Conservation (phyloP, 805 yeast genomes). For the Kregervanrija delftensis region DNA sequence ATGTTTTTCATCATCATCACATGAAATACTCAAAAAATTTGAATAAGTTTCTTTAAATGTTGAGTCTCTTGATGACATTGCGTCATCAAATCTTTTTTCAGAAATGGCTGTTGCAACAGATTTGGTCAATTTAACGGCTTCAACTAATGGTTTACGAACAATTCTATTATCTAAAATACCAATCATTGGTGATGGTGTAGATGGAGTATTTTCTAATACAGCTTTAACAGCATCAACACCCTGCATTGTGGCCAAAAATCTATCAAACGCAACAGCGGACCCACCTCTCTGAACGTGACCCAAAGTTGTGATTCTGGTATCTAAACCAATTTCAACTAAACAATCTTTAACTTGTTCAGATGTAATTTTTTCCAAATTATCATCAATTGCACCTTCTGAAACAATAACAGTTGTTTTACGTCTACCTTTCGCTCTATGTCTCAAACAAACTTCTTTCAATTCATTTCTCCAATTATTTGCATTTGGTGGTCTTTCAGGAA, state of each 20-base stretch:
- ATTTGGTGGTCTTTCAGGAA: constrained; percentile 89
- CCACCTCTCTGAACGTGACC: constrained; percentile 99
- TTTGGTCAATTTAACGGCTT: constrained; percentile 82
- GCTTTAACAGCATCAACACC: constrained; percentile 98
- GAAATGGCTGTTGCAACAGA: constrained; percentile 87
- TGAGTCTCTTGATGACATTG: constrained; percentile 80
- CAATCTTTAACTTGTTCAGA: constrained; percentile 77
- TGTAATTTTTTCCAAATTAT: constrained; percentile 72
- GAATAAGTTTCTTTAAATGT: constrained; percentile 77
- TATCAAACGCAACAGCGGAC: constrained; percentile 91
- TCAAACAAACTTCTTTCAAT: constrained; percentile 63
- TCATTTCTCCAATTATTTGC: constrained; percentile 73
- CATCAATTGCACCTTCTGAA: constrained; percentile 95
- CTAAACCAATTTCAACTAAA: constrained; percentile 77
- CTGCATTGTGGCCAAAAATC: constrained; percentile 87
- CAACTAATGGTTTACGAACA: constrained; percentile 77
- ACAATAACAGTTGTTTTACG: constrained; percentile 94
- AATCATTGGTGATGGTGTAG: constrained; percentile 91
- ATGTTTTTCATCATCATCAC: constrained; percentile 58
- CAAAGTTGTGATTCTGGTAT: constrained; percentile 88
- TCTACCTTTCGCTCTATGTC: constrained; percentile 83
- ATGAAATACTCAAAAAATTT: constrained; percentile 65
- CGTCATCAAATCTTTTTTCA: constrained; percentile 71
- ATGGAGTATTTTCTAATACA: constrained; percentile 79
- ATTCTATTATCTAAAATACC: constrained; percentile 84